These are phyloP conservation scores for Sextonia rubra DNA, from an alignment of 164 flowering plant species.

Conservation along the genomic window DNA sequence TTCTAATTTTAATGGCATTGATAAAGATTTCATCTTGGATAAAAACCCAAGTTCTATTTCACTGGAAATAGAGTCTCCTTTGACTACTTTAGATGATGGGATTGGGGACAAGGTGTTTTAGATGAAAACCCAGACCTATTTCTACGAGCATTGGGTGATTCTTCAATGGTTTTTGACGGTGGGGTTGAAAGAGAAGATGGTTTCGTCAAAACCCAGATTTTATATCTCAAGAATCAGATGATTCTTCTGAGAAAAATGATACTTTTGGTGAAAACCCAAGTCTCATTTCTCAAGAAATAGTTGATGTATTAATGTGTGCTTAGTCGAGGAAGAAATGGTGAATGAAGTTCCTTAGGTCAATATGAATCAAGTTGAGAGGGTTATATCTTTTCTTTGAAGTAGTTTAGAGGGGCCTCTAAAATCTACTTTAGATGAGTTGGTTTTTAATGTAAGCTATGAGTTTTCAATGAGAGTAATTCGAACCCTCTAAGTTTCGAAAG, in stretches of 20 bases:
- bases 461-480: constrained; percentile 22
- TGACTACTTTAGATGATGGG: not conserved
- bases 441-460: constrained; percentile 30
- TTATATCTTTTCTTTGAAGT: constrained; percentile 39
- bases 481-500: constrained; percentile 29
- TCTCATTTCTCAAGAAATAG: not conserved
- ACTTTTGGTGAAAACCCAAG: constrained; percentile 4
- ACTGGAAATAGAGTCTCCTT: not conserved
- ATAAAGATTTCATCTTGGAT: not conserved
- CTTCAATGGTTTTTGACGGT: not conserved
- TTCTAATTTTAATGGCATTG: not conserved
- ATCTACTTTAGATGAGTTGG: constrained; percentile 25
- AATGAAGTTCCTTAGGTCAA: constrained; percentile 16
- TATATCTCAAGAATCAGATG: not conserved
- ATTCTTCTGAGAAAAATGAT: not conserved
- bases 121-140: not conserved
- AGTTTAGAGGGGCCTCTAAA: constrained; percentile 29
- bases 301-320: not conserved
- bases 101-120: not conserved
- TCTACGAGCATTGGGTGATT: constrained; percentile 5
- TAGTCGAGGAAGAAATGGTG: constrained; percentile 1
- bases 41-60: too few relatives aligned
- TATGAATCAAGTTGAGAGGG: constrained; percentile 28
- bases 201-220: not conserved
- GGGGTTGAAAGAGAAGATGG: not conserved